These are phyloP conservation scores for Cairneyella variabilis DNA, from an alignment of 495 filamentous ascomycete species.

Conservation along the genomic window DNA sequence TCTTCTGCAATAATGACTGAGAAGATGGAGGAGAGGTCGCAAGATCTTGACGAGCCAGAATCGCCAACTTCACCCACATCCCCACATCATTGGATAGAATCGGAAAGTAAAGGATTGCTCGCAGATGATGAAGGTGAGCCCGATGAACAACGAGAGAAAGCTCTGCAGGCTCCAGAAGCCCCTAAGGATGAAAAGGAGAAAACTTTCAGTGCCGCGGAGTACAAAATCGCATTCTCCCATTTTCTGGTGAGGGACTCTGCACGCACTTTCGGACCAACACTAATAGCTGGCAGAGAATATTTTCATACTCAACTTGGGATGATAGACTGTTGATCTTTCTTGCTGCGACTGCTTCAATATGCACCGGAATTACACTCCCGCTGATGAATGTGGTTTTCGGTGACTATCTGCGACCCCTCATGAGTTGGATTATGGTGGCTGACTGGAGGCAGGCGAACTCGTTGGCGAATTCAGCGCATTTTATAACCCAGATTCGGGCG, in stretches of 20 bases:
- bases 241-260: constrained; percentile 28
- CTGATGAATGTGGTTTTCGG: constrained; percentile 44
- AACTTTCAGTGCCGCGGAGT: constrained; percentile 17
- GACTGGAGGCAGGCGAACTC: constrained; percentile 15
- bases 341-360: constrained; percentile 42
- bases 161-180: constrained; percentile 4
- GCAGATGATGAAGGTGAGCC: no score
- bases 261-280: constrained; percentile 8
- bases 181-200: constrained; percentile 19
- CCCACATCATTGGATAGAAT: background rate
- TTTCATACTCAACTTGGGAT: constrained; percentile 42
- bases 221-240: constrained; percentile 32
- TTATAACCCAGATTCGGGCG: constrained; percentile 25
- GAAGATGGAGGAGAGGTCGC: constrained; percentile 6
- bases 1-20: no score
- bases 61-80: constrained; percentile 1
- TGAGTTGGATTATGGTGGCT: background rate
- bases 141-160: no score
- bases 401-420: background rate
- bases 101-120: background rate
- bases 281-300: constrained; percentile 41
- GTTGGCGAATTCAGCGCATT: constrained; percentile 31
- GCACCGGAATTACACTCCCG: constrained; percentile 44
- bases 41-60: background rate
- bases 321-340: constrained; percentile 37